These are phyloP conservation scores for Conoideocrella luteorostrata DNA, from an alignment of 2,329 filamentous ascomycete species.

Conservation along the genomic window DNA sequence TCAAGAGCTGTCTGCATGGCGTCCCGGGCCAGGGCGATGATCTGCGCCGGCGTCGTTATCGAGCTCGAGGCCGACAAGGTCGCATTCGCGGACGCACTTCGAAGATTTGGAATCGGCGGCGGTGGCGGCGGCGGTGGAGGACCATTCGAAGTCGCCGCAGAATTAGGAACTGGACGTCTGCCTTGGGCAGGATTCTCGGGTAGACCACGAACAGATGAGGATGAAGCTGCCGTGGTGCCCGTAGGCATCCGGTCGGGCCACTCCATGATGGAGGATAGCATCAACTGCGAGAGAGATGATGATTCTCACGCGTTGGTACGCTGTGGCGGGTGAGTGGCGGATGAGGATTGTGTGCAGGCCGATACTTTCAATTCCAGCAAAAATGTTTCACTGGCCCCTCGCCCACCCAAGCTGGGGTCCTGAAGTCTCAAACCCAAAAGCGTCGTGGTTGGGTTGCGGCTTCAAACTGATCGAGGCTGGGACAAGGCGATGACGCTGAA, in stretches of 20 bases:
- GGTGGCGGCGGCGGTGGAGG: conserved; percentile 33
- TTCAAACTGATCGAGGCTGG: conserved; percentile 26
- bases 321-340: conserved; percentile 5
- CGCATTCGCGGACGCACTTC: conserved; percentile 40
- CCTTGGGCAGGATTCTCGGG: conserved; percentile 34
- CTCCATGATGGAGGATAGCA: conserved; percentile 24
- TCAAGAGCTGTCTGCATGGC: conserved; percentile 62
- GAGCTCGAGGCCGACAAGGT: conserved; percentile 44
- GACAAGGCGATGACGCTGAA: conserved; percentile 11
- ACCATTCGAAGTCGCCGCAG: conserved; percentile 32
- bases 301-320: conserved; percentile 6
- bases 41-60: conserved; percentile 51
- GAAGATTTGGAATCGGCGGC: conserved; percentile 40
- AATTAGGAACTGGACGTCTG: conserved; percentile 33
- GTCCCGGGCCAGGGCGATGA: conserved; percentile 58
- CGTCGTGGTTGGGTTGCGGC: conserved; percentile 4
- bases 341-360: background rate
- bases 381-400: conserved; percentile 26
- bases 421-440: conserved; percentile 17
- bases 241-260: conserved; percentile 26
- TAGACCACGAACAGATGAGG: conserved; percentile 27
- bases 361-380: conserved; percentile 5
- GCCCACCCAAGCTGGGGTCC: conserved; percentile 11
- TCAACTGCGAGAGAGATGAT: conserved; percentile 12
- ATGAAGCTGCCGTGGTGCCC: conserved; percentile 15